Evolutionary conservation across 305 asterid species (phyloP).

Genomic region (Plantago coronopus): DNA sequence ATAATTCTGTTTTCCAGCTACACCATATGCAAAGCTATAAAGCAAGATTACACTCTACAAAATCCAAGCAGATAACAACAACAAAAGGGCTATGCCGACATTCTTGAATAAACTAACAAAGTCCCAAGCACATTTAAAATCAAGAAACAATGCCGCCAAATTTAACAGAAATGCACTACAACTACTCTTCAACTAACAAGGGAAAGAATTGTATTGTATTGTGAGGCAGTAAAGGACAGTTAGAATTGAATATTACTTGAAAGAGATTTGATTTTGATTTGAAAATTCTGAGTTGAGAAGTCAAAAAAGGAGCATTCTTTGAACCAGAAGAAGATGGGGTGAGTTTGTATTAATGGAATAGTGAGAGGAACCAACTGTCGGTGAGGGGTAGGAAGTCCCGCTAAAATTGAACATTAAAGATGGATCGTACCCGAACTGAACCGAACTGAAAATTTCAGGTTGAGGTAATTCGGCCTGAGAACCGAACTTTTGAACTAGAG

Average conservation of each 20-base stretch:
- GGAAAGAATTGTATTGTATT: background rate
- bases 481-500: no score
- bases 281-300: background rate
- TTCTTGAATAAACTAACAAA: conserved; percentile 27
- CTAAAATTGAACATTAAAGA: background rate
- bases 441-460: no score
- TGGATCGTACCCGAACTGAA: no score
- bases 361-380: conserved; percentile 1
- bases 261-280: background rate
- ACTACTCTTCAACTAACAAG: background rate
- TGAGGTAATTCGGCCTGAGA: no score
- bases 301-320: background rate
- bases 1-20: background rate
- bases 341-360: background rate
- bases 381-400: conserved; percentile 2
- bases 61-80: no score
- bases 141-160: conserved; percentile 43
- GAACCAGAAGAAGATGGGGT: background rate
- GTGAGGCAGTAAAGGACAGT: conserved; percentile 9
- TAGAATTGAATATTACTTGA: background rate
- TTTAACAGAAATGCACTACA: background rate
- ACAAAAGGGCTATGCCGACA: conserved; percentile 53
- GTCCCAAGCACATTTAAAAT: conserved; percentile 29
- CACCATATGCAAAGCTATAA: background rate
- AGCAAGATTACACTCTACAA: background rate